Conservation (phyloP, 352 stramenopile species). For the Plasmopara viticola region DNA sequence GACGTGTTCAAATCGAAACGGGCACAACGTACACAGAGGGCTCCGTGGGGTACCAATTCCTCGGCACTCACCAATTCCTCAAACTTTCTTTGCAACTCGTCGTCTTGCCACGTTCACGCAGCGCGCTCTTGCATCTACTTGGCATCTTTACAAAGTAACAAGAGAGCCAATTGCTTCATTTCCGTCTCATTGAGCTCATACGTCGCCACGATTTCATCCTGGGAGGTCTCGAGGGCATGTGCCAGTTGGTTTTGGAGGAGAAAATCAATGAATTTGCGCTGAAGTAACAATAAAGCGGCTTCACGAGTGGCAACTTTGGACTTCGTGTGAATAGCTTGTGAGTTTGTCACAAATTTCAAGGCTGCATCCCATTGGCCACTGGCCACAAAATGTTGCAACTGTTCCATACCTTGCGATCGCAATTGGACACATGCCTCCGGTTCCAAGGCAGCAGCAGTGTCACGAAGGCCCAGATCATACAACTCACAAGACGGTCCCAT, state of each 20-base stretch:
- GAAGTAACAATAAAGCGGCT: constrained; percentile 46
- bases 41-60: constrained; percentile 56
- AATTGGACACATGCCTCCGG: too few species aligned
- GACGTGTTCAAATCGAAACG: too few species aligned
- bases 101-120: constrained; percentile 36
- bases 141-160: constrained; percentile 48
- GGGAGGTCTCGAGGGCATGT: constrained; percentile 47
- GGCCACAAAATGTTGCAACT: too few species aligned
- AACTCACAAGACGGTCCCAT: constrained; percentile 70
- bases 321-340: constrained; percentile 32
- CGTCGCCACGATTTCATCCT: constrained; percentile 61
- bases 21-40: constrained; percentile 47
- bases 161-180: too few species aligned
- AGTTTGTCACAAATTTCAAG: constrained; percentile 30
- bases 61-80: constrained; percentile 56
- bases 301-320: constrained; percentile 32
- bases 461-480: constrained; percentile 67
- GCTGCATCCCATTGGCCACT: constrained; percentile 48
- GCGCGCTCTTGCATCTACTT: constrained; percentile 30
- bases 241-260: constrained; percentile 34
- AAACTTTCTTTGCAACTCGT: constrained; percentile 37
- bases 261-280: constrained; percentile 61
- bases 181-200: too few species aligned
- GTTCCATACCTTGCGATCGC: too few species aligned
- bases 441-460: too few species aligned